phyloP scores from a whole-genome alignment of 495 filamentous ascomycete species.

The Penicillium atrosanguineum region DNA sequence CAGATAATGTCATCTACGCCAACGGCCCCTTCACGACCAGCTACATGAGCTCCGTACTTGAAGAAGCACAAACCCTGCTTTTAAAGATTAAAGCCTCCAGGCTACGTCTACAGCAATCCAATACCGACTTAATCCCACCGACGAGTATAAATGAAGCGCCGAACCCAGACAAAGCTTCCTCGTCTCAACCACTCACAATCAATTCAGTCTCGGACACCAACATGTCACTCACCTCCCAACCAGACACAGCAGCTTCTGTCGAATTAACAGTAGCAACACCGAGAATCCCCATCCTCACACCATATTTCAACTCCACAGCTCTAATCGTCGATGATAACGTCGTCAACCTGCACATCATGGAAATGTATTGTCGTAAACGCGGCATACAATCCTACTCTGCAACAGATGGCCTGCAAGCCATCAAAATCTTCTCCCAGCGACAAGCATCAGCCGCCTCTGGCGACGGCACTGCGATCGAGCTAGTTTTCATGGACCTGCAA shows the following conservation, averaged over 20 bases:
- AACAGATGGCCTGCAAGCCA: slow-evolving; percentile 7
- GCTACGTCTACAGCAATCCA: neutral
- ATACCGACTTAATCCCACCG: neutral
- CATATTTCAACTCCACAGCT: neutral
- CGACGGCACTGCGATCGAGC: slow-evolving; percentile 47
- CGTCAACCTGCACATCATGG: slow-evolving; percentile 16
- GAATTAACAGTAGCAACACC: neutral
- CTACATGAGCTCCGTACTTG: neutral
- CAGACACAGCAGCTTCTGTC: neutral
- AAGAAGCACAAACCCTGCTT: neutral
- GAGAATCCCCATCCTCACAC: neutral
- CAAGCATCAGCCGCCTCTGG: neutral
- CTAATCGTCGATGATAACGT: slow-evolving; percentile 19
- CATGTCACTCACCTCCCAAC: neutral
- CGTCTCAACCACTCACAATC: neutral
- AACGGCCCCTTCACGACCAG: neutral
- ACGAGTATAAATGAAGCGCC: neutral
- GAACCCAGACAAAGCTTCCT: neutral
- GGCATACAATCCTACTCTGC: slow-evolving; percentile 10
- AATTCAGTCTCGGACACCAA: neutral
- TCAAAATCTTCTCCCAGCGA: slow-evolving; percentile 6
- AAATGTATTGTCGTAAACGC: slow-evolving; percentile 14
- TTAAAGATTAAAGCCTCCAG: neutral
- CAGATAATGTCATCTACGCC: slow-evolving; percentile 3
- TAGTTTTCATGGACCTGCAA: slow-evolving; percentile 93